These are phyloP conservation scores for Phytophthora crassamura DNA, from an alignment of 352 stramenopile species.

Conservation along the genomic window DNA sequence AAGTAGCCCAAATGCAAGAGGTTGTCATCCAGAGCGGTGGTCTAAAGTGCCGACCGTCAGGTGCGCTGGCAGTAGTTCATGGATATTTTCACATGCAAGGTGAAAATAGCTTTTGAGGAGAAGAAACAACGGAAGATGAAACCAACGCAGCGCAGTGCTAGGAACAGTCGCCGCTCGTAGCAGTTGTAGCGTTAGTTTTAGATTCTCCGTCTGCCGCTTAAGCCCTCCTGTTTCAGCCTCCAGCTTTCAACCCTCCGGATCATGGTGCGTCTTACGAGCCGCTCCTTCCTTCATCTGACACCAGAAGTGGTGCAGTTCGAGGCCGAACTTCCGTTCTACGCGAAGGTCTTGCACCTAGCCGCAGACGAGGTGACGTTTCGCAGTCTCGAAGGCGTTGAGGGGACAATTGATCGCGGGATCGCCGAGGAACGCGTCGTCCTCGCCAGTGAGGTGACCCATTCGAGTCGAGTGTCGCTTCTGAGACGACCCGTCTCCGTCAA, in stretches of 20 bases:
- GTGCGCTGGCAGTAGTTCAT: no score
- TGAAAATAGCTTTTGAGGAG: conserved; percentile 3
- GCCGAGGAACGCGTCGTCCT: not conserved
- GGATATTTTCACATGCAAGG: no score
- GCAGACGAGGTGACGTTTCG: conserved; percentile 3
- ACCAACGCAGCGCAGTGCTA: conserved; percentile 6
- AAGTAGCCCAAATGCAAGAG: no score
- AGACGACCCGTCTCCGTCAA: conserved; percentile 5
- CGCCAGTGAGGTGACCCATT: not conserved
- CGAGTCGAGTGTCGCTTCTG: not conserved
- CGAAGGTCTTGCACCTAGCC: not conserved
- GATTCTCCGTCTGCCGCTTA: no score
- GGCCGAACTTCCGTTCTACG: not conserved
- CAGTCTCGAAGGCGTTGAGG: not conserved
- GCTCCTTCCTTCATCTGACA: conserved; percentile 9
- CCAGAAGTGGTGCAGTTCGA: conserved; percentile 1
- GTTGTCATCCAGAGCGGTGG: no score
- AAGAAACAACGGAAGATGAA: conserved; percentile 15
- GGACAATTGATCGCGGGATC: not conserved
- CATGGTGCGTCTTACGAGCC: not conserved
- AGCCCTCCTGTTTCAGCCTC: not conserved
- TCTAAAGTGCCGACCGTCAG: no score
- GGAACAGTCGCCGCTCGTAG: no score
- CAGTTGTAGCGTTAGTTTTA: conserved; percentile 17
- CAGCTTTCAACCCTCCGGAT: not conserved